These are phyloP conservation scores for Oryza rufipogon DNA, from an alignment of 176 grass and related monocot genomes.

Conservation along the genomic window DNA sequence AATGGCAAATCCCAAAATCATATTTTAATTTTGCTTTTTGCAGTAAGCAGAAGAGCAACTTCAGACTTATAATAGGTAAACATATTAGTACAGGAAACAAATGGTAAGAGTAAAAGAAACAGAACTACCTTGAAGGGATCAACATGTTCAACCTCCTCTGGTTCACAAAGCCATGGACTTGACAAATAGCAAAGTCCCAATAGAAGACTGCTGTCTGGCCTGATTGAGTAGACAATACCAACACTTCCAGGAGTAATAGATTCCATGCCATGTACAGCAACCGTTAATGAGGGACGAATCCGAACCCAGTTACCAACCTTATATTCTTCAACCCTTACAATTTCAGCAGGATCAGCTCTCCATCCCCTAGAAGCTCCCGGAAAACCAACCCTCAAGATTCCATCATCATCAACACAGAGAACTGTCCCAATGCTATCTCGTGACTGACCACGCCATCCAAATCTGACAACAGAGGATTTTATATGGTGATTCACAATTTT, in stretches of 20 bases:
- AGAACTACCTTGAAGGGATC: conserved; percentile 89
- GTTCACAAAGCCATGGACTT: conserved; percentile 93
- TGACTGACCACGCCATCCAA: conserved; percentile 96
- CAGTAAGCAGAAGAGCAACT: neutral
- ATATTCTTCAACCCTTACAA: conserved; percentile 99
- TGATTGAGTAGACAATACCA: conserved; percentile 91
- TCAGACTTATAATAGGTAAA: neutral
- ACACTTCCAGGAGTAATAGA: conserved; percentile 94
- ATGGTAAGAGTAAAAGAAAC: conserved; percentile 6
- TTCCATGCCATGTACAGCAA: conserved; percentile 89
- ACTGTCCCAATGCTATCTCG: conserved; percentile 96
- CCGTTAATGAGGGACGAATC: conserved; percentile 70
- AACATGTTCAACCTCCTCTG: conserved; percentile 98
- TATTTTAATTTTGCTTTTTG: neutral
- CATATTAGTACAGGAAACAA: conserved; percentile 26
- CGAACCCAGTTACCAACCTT: conserved; percentile 96
- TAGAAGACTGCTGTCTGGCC: conserved; percentile 96
- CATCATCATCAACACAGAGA: conserved; percentile 99
- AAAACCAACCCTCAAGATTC: conserved; percentile 95
- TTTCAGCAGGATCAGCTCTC: conserved; percentile 99
- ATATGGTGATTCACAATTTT: conserved; percentile 12
- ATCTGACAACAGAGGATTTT: conserved; percentile 60
- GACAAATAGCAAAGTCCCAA: conserved; percentile 94
- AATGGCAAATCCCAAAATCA: neutral
- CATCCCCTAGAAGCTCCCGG: conserved; percentile 98